phyloP scores from a whole-genome alignment of 345 rosid species.

The Dovyalis caffra region DNA sequence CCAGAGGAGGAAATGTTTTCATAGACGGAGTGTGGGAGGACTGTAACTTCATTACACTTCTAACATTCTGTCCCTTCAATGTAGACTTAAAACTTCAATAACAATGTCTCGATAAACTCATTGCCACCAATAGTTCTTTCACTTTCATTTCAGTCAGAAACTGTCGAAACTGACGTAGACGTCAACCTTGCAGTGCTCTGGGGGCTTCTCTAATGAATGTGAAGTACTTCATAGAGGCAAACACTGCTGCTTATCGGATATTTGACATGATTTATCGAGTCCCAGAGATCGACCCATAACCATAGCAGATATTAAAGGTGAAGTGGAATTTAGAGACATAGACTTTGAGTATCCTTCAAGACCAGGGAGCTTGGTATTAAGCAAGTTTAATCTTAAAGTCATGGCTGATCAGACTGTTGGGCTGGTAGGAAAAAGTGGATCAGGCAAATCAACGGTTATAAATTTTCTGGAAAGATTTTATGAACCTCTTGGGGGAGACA shows the following conservation, averaged over 20 bases:
- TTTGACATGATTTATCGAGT: conserved; percentile 40
- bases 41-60: conserved; percentile 35
- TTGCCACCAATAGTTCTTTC: not conserved
- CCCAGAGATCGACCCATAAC: conserved; percentile 37
- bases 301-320: conserved; percentile 43
- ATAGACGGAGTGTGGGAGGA: conserved; percentile 47
- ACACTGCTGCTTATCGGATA: conserved; percentile 33
- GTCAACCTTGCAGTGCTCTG: conserved; percentile 3
- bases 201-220: not conserved
- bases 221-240: conserved; percentile 43
- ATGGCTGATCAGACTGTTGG: conserved; percentile 44
- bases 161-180: not conserved
- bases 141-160: not conserved
- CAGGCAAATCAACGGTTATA: conserved; percentile 55
- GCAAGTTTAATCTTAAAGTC: conserved; percentile 43
- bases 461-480: conserved; percentile 57
- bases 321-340: conserved; percentile 43
- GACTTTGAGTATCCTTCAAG: conserved; percentile 53
- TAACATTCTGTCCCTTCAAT: not conserved
- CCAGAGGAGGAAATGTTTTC: conserved; percentile 48
- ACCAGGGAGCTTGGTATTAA: conserved; percentile 36
- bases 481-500: conserved; percentile 39
- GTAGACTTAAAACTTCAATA: too few species aligned
- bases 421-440: conserved; percentile 59
- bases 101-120: too few species aligned